Evolutionary conservation across 139 green algal species (phyloP).

Genomic region (Picochlorum costavermella): DNA sequence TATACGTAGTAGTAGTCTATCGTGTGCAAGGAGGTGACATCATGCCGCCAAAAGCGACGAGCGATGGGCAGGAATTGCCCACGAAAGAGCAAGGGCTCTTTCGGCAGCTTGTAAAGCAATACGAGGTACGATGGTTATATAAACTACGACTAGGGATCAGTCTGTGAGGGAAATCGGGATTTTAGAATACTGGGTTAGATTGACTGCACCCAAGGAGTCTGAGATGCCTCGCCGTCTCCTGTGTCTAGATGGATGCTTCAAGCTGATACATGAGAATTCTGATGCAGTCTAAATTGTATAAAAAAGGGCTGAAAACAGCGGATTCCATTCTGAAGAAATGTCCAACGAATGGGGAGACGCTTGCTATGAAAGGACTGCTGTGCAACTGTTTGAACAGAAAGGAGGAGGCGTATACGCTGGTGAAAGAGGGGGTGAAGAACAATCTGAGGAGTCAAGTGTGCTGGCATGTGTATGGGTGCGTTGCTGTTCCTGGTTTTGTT

Average conservation of each 20-base stretch:
- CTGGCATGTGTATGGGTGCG: slow-evolving; percentile 95
- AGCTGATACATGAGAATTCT: neutral
- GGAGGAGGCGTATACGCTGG: slow-evolving; percentile 91
- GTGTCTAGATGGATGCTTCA: neutral
- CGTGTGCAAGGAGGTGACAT: neutral
- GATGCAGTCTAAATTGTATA: slow-evolving; percentile 82
- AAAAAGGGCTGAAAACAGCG: slow-evolving; percentile 92
- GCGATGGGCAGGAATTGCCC: slow-evolving; percentile 40
- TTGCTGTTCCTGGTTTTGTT: slow-evolving; percentile 22
- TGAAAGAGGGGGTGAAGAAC: slow-evolving; percentile 71
- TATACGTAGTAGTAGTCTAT: neutral
- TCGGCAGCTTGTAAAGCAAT: slow-evolving; percentile 72
- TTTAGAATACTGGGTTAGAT: neutral
- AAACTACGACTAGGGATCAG: neutral
- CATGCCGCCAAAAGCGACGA: slow-evolving; percentile 23
- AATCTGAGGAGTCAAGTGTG: slow-evolving; percentile 90
- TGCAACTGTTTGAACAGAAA: slow-evolving; percentile 74
- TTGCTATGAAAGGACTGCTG: slow-evolving; percentile 95
- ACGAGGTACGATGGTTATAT: slow-evolving; percentile 56
- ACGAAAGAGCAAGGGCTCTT: slow-evolving; percentile 72
- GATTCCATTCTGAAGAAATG: slow-evolving; percentile 93
- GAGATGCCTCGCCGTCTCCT: neutral
- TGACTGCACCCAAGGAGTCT: no score
- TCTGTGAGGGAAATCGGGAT: neutral
- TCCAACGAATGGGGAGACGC: slow-evolving; percentile 92